Conservation (phyloP, 2,329 filamentous ascomycete genomes). For the Macroventuria anomochaeta region DNA sequence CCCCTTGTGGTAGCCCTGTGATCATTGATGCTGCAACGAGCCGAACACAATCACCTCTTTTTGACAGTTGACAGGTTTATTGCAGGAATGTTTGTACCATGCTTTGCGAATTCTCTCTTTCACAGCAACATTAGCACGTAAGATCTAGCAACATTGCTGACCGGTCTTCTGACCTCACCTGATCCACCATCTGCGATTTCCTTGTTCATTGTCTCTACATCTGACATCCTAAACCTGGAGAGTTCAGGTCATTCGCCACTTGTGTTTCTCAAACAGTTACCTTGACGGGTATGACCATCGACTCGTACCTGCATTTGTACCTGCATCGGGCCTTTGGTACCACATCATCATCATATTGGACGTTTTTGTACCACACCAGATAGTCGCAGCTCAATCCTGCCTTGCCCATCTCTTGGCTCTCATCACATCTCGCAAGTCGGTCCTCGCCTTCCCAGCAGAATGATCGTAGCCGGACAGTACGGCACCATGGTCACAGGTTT, state of each 20-base stretch:
- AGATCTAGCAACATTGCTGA: background rate
- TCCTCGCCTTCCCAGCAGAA: background rate
- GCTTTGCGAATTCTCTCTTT: constrained; percentile 1
- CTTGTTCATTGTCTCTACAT: background rate
- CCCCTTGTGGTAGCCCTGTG: constrained; percentile 2
- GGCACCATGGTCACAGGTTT: constrained; percentile 10
- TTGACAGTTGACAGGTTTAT: constrained; percentile 34
- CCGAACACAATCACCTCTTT: constrained; percentile 23
- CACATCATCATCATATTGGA: constrained; percentile 17
- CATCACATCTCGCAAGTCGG: background rate
- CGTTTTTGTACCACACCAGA: constrained; percentile 20
- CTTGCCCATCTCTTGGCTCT: constrained; percentile 12
- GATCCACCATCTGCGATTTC: background rate
- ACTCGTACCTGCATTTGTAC: constrained; percentile 21
- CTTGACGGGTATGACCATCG: constrained; percentile 19
- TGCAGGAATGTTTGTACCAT: constrained; percentile 16
- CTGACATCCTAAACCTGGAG: background rate
- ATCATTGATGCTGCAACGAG: constrained; percentile 1
- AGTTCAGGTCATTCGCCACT: background rate
- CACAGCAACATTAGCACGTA: background rate
- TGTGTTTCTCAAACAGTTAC: constrained; percentile 16
- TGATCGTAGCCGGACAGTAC: constrained; percentile 8
- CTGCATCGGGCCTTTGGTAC: constrained; percentile 22
- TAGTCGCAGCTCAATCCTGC: constrained; percentile 16
- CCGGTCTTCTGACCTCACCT: constrained; percentile 19